Conservation (phyloP, 495 filamentous ascomycete species). For the Podospora anserina region DNA sequence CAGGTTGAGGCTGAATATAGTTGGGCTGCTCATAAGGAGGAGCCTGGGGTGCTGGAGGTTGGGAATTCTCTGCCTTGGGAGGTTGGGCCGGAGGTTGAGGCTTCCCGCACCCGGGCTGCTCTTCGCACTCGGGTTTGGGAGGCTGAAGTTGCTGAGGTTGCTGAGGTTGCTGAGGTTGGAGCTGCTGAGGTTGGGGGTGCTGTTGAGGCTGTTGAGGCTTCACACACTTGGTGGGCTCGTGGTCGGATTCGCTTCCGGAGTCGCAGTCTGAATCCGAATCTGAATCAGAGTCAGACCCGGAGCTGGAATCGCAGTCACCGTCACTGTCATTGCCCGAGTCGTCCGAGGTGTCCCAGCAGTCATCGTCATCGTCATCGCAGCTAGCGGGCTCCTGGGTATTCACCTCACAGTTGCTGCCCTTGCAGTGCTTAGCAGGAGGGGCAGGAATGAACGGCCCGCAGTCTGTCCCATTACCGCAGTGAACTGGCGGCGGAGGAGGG, state of each 20-base stretch:
- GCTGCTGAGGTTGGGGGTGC: too few relatives aligned
- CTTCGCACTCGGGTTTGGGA: too few relatives aligned
- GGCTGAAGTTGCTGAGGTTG: too few relatives aligned
- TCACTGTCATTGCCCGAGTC: conserved; percentile 4
- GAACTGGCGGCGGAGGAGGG: background rate
- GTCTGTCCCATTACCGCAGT: background rate
- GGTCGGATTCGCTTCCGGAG: background rate
- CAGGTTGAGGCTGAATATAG: background rate
- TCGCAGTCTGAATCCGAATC: conserved; percentile 1
- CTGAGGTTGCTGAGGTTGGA: too few relatives aligned
- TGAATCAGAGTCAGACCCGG: background rate
- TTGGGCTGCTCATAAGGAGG: background rate
- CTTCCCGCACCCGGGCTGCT: background rate
- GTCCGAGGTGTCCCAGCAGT: background rate
- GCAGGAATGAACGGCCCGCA: background rate
- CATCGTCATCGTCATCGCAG: background rate
- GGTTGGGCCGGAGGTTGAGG: background rate
- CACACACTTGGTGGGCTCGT: background rate
- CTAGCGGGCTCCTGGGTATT: background rate
- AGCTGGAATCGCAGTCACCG: background rate
- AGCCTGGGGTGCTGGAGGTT: background rate
- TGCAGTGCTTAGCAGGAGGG: conserved; percentile 1
- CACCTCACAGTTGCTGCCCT: background rate
- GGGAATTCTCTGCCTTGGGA: background rate
- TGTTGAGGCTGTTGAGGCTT: background rate